Conservation (phyloP, 2,329 filamentous ascomycete species). For the Phyllachora maydis region DNA sequence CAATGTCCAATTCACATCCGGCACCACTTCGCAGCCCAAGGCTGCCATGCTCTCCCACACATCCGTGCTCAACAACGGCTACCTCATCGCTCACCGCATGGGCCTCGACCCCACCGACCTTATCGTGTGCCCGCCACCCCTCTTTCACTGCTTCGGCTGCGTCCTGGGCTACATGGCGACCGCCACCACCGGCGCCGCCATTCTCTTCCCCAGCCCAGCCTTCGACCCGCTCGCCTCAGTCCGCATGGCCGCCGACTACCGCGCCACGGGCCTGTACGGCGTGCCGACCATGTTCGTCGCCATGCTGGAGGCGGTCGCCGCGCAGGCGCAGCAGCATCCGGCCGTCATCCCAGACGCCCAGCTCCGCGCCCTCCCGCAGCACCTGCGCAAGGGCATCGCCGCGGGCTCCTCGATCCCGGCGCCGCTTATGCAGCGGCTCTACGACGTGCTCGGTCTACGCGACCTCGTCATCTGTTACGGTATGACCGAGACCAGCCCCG, state of each 20-base stretch:
- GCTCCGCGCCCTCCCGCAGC: constrained; percentile 8
- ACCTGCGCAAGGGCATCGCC: constrained; percentile 72
- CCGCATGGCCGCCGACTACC: constrained; percentile 26
- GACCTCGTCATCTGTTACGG: constrained; percentile 90
- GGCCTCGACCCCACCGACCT: constrained; percentile 51
- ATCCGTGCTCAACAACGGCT: constrained; percentile 83
- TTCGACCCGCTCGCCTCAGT: constrained; percentile 66
- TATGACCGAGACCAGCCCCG: constrained; percentile 78
- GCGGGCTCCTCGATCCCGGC: constrained; percentile 74
- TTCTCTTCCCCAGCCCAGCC: constrained; percentile 71
- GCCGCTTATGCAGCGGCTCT: constrained; percentile 58
- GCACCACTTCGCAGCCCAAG: constrained; percentile 82
- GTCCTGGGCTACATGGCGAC: constrained; percentile 94
- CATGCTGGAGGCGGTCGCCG: constrained; percentile 56
- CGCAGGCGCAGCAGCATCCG: constrained; percentile 11
- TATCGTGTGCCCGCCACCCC: constrained; percentile 66
- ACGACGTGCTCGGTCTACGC: constrained; percentile 51
- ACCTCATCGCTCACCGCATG: constrained; percentile 71
- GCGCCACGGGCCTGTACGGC: constrained; percentile 54
- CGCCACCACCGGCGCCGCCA: constrained; percentile 55
- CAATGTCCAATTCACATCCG: constrained; percentile 94
- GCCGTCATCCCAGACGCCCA: constrained; percentile 4
- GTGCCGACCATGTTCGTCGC: constrained; percentile 92
- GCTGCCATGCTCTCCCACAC: constrained; percentile 75
- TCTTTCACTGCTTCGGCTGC: constrained; percentile 82